Conservation (phyloP, 148 eudicot genomes). For the Cornus controversa region DNA sequence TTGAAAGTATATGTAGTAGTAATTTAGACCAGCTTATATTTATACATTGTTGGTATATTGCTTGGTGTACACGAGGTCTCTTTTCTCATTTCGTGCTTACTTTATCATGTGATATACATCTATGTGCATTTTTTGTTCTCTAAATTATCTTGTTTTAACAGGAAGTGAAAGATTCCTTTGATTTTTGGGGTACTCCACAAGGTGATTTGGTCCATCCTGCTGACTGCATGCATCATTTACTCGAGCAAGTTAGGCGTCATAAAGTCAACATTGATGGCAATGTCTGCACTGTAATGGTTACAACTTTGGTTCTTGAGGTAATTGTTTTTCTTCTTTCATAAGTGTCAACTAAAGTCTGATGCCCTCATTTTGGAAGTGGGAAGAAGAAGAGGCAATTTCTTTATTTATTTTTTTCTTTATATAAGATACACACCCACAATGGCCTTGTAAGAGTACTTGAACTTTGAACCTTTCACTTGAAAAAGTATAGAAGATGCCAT, state of each 20-base stretch:
- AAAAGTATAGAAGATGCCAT: no score
- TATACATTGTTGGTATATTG: neutral
- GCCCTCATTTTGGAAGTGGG: neutral
- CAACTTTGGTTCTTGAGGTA: slow-evolving; percentile 98
- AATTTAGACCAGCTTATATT: neutral
- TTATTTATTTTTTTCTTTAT: no score
- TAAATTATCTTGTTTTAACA: slow-evolving; percentile 27
- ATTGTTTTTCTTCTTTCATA: neutral
- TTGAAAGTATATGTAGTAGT: neutral
- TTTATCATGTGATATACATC: neutral
- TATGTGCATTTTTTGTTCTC: neutral
- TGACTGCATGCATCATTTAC: slow-evolving; percentile 88
- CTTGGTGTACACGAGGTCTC: neutral
- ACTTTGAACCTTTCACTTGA: no score
- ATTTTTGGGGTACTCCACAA: slow-evolving; percentile 93
- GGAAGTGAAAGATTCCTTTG: slow-evolving; percentile 87
- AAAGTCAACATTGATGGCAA: slow-evolving; percentile 93
- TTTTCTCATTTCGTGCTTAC: neutral
- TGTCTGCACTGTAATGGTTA: slow-evolving; percentile 92
- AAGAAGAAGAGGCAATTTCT: neutral
- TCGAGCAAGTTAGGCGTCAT: slow-evolving; percentile 87
- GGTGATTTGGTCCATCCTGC: slow-evolving; percentile 95
- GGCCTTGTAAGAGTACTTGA: no score
- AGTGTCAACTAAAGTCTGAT: neutral
- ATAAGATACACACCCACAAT: no score